Percentiles rank a stretch among this genome's conserved stretches.
Conservation (phyloP, 768 basidiomycete species). For the Tylopilus vinaceipallidus region DNA sequence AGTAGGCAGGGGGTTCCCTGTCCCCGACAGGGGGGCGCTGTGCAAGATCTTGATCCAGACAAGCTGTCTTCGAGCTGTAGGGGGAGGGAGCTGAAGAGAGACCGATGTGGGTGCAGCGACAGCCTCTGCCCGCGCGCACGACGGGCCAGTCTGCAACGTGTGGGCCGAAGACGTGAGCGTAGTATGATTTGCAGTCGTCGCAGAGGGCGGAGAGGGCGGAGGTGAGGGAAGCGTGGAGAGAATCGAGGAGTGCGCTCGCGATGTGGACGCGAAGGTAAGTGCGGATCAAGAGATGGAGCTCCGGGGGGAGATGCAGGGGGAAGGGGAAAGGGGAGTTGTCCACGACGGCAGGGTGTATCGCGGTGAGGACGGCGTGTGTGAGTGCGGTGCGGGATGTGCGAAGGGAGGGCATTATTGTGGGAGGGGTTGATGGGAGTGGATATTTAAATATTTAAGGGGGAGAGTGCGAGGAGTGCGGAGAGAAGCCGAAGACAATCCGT, state of each 20-base stretch:
- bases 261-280: constrained; percentile 43
- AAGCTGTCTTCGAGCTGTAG: constrained; percentile 6
- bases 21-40: constrained; percentile 34
- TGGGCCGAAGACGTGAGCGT: constrained; percentile 52
- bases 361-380: constrained; percentile 52
- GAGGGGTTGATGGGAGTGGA: not conserved
- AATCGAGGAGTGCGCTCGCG: constrained; percentile 39
- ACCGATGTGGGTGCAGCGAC: constrained; percentile 40
- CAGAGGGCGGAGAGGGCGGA: constrained; percentile 37
- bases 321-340: constrained; percentile 26
- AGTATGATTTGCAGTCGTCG: constrained; percentile 48
- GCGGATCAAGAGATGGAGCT: constrained; percentile 54
- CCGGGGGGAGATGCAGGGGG: constrained; percentile 41
- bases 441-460: constrained; percentile 14
- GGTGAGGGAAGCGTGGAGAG: constrained; percentile 42
- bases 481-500: constrained; percentile 13
- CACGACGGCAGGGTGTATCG: constrained; percentile 43
- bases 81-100: constrained; percentile 8
- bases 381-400: constrained; percentile 43
- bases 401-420: constrained; percentile 30
- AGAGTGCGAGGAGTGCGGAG: constrained; percentile 25
- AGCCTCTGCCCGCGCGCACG: constrained; percentile 43
- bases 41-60: constrained; percentile 18
- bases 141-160: constrained; percentile 55
- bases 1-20: constrained; percentile 32